Conservation (phyloP, 345 rosid genomes). For the Noccaea bulbosa region DNA sequence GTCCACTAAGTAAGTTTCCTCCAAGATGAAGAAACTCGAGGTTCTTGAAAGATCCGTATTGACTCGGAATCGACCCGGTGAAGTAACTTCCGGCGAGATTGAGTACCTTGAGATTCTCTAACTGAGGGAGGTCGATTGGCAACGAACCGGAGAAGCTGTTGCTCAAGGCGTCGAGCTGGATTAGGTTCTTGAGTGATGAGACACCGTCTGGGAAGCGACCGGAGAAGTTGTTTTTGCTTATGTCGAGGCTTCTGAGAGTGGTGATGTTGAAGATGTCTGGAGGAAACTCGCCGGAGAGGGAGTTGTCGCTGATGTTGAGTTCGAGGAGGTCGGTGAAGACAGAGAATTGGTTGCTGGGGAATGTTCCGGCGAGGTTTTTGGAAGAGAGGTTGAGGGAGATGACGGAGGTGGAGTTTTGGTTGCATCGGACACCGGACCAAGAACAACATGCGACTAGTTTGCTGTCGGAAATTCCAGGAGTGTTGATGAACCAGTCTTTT, state of each 20-base stretch:
- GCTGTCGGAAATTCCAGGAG: constrained; percentile 44
- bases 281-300: constrained; percentile 73
- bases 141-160: constrained; percentile 89
- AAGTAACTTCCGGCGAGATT: constrained; percentile 97
- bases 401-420: constrained; percentile 60
- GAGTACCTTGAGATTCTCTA: constrained; percentile 64
- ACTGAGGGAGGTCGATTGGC: constrained; percentile 58
- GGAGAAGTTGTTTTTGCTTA: constrained; percentile 88
- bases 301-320: constrained; percentile 82
- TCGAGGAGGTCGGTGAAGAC: constrained; percentile 72
- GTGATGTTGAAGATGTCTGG: constrained; percentile 58
- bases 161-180: constrained; percentile 75
- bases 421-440: constrained; percentile 84
- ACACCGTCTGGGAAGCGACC: constrained; percentile 62
- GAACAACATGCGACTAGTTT: constrained; percentile 68
- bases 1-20: constrained; percentile 68
- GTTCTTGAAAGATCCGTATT: constrained; percentile 69
- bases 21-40: constrained; percentile 84
- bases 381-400: constrained; percentile 64
- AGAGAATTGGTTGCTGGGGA: constrained; percentile 55
- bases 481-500: constrained; percentile 69
- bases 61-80: constrained; percentile 73
- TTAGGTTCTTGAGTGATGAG: constrained; percentile 54
- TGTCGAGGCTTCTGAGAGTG: constrained; percentile 65
- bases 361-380: constrained; percentile 64